Evolutionary conservation across 2,329 filamentous ascomycete genomes (phyloP).

Genomic region (Curvularia sp.): DNA sequence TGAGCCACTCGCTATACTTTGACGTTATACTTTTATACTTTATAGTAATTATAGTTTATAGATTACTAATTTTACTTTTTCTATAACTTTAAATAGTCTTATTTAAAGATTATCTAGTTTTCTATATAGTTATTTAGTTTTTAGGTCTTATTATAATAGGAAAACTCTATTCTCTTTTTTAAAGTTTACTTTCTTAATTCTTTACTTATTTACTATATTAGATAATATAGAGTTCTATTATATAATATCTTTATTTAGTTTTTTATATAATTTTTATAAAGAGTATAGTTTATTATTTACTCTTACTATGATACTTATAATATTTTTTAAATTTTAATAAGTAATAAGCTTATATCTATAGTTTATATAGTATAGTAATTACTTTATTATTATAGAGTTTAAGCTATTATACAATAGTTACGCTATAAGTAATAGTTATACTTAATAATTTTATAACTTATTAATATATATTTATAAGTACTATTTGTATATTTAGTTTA

Average conservation of each 20-base stretch:
- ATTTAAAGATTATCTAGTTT: conserved; percentile 1
- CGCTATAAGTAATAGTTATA: not conserved
- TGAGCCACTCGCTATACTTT: no score
- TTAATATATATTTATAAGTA: not conserved
- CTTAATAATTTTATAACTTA: not conserved
- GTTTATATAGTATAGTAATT: no score
- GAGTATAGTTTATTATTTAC: not conserved
- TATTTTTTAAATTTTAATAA: not conserved
- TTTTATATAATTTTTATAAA: not conserved
- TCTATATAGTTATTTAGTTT: not conserved
- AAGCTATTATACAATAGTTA: not conserved
- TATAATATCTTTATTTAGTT: not conserved
- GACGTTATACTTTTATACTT: not conserved
- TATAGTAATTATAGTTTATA: conserved; percentile 1
- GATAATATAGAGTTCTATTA: not conserved
- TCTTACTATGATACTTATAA: not conserved
- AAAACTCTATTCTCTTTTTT: conserved; percentile 2
- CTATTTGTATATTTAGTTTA: not conserved
- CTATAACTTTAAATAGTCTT: not conserved
- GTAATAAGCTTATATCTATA: no score
- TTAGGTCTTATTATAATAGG: not conserved
- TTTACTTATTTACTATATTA: not conserved
- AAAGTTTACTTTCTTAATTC: conserved; percentile 4
- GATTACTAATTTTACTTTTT: not conserved
- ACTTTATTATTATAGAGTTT: not conserved